These are phyloP conservation scores for Aspergillus japonicus DNA, from an alignment of 2,329 filamentous ascomycete species.

Conservation along the genomic window DNA sequence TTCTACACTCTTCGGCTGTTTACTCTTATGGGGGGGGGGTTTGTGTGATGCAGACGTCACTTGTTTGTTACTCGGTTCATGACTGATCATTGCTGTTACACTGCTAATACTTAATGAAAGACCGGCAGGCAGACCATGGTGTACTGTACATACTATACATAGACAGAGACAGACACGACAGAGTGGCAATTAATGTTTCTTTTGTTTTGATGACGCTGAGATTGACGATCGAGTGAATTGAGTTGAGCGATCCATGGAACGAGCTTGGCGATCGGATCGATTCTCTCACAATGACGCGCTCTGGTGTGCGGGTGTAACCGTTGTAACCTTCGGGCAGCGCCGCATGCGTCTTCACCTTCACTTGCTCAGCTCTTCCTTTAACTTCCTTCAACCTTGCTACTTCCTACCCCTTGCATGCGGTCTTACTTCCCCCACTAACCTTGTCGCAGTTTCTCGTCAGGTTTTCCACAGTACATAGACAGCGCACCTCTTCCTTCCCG, in stretches of 20 bases:
- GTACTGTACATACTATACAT: not conserved
- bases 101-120: not conserved
- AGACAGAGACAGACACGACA: not conserved
- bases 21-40: too few species aligned
- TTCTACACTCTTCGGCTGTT: not conserved
- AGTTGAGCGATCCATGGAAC: not conserved
- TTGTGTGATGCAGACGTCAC: not conserved
- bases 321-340: not conserved
- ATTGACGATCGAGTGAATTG: not conserved
- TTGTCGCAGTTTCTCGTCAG: too few species aligned
- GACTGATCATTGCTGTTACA: not conserved
- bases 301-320: not conserved
- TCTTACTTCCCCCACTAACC: not conserved
- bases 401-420: not conserved
- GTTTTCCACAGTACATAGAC: too few species aligned
- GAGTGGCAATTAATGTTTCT: not conserved
- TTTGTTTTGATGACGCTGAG: not conserved
- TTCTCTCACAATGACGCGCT: conserved; percentile 1
- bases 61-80: not conserved
- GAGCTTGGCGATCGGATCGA: not conserved
- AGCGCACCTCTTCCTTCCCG: not conserved
- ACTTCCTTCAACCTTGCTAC: not conserved
- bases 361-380: not conserved
- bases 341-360: not conserved
- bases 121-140: not conserved